Conservation (phyloP, 2,329 filamentous ascomycete species). For the Colletotrichum sp. region DNA sequence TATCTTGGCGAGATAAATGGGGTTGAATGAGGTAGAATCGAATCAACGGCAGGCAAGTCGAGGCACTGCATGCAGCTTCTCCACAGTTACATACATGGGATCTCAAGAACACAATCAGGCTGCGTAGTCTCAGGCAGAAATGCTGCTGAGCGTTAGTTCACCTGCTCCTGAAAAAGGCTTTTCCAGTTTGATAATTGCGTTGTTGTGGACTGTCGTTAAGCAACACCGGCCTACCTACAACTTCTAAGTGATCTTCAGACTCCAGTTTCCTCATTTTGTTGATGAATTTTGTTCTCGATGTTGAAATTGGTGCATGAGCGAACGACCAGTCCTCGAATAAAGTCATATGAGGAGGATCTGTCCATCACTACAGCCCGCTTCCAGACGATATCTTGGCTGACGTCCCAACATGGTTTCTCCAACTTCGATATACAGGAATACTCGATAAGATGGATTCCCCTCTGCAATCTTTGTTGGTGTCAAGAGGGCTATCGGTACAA, state of each 20-base stretch:
- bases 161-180: background rate
- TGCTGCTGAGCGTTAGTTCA: background rate
- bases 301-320: too few species aligned
- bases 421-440: fast-evolving
- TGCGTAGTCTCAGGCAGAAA: background rate
- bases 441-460: background rate
- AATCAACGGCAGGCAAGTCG: background rate
- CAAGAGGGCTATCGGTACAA: background rate
- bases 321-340: too few species aligned
- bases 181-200: too few species aligned
- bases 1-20: background rate
- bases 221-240: background rate
- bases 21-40: background rate
- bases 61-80: background rate
- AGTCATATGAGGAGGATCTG: too few species aligned
- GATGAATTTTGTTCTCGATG: too few species aligned
- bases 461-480: background rate
- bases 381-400: background rate
- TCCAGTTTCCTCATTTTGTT: background rate
- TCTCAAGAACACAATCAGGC: background rate
- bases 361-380: background rate
- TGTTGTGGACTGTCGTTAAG: background rate
- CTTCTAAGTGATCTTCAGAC: background rate
- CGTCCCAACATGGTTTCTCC: background rate
- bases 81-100: background rate